phyloP scores from a whole-genome alignment of 139 green algal genomes.

The Chlamydomonas sp. region DNA sequence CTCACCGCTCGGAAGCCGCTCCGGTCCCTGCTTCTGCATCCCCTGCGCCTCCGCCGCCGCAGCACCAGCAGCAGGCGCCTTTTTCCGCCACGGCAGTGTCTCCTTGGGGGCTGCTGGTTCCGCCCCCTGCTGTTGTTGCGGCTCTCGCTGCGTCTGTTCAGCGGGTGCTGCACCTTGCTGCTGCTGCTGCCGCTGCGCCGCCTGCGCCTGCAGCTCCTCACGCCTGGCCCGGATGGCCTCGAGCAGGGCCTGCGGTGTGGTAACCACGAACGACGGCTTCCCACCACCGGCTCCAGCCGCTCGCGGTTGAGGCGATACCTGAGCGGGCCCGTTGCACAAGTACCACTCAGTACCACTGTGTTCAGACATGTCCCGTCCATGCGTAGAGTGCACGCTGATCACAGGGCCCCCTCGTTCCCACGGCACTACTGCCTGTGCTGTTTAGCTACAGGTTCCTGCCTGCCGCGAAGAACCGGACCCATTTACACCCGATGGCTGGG shows the following conservation, averaged over 20 bases:
- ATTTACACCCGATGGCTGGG: too few species aligned
- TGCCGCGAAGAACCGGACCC: too few species aligned
- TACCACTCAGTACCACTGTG: not conserved
- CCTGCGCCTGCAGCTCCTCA: not conserved
- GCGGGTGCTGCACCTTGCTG: not conserved
- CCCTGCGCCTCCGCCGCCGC: not conserved
- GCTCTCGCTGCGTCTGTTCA: not conserved
- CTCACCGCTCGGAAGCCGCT: slow-evolving; percentile 29
- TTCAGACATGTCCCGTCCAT: too few species aligned
- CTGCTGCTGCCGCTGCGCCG: not conserved
- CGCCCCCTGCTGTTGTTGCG: too few species aligned
- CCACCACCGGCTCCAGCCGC: not conserved
- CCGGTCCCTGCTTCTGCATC: too few species aligned
- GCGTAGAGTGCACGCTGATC: too few species aligned
- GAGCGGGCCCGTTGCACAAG: not conserved
- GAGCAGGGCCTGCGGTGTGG: not conserved
- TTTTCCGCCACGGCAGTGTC: not conserved
- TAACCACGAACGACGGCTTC: not conserved
- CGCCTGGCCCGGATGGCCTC: not conserved
- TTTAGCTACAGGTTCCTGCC: too few species aligned
- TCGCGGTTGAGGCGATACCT: not conserved
- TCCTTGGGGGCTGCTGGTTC: not conserved
- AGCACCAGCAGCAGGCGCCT: not conserved
- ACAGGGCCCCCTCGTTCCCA: too few species aligned
- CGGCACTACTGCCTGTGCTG: not conserved